These are phyloP conservation scores for Malassezia globosa DNA, from an alignment of 1,284 basidiomycete species.

Conservation along the genomic window DNA sequence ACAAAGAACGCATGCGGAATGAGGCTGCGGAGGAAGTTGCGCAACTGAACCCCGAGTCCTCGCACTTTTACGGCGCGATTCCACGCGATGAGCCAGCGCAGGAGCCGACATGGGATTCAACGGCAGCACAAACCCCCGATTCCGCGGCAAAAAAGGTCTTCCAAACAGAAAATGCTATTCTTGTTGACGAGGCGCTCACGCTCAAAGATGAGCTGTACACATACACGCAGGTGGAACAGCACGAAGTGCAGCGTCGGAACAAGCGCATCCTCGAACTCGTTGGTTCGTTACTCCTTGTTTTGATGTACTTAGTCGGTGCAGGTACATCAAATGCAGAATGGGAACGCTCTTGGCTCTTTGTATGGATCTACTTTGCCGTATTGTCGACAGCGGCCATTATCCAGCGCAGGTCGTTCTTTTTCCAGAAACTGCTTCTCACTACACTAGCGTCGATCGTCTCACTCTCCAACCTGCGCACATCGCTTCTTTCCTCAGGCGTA, in stretches of 20 bases:
- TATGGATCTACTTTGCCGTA: slow-evolving; percentile 32
- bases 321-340: slow-evolving; percentile 13
- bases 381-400: slow-evolving; percentile 26
- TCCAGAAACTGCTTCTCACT: slow-evolving; percentile 34
- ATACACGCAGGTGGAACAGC: not conserved
- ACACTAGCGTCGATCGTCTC: slow-evolving; percentile 23
- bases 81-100: not conserved
- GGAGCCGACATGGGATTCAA: not conserved
- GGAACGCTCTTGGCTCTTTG: slow-evolving; percentile 21
- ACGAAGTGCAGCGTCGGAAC: slow-evolving; percentile 18
- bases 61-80: slow-evolving; percentile 8
- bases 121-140: not conserved
- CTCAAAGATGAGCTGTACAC: slow-evolving; percentile 22
- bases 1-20: not conserved
- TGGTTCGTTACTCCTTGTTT: slow-evolving; percentile 20
- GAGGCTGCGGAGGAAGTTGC: slow-evolving; percentile 8
- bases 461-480: slow-evolving; percentile 35
- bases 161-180: slow-evolving; percentile 42
- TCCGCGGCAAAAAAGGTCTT: slow-evolving; percentile 23
- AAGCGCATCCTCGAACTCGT: slow-evolving; percentile 27
- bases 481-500: slow-evolving; percentile 12
- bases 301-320: slow-evolving; percentile 22
- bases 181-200: slow-evolving; percentile 40
- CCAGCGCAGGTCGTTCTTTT: slow-evolving; percentile 25
- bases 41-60: slow-evolving; percentile 11